Evolutionary conservation across 139 green algal species (phyloP), one percentile per base, ranked within the genome.

Genomic region (Closterium sp.): DNA sequence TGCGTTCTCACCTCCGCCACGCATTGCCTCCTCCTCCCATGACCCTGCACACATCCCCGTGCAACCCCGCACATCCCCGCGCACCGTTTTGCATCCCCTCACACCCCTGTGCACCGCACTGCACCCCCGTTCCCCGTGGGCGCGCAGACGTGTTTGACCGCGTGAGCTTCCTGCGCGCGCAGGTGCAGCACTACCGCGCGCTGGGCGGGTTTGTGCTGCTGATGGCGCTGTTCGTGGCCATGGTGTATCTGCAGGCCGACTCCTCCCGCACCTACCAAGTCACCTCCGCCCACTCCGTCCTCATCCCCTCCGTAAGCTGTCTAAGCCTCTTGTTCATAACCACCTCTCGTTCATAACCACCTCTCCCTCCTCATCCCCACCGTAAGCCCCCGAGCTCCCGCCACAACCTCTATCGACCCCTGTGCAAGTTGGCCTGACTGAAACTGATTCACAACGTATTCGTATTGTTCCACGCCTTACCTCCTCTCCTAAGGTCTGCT

Each of bases 221-320:
- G 62, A 79, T 79, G 62, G 62, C 62, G 62, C 17, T 87, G 11
- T 87, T 87, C 10, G 85, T 87, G 21, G 22, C 85, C 10, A 87
- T 87, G 21, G n/a, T 87, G 85, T 87, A 87, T 31, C 85, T 87
- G 19, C 85, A 87, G 85, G 28, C 28, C n/a, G 85, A 87, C 85
- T 30, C 85, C 85, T 87, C n/a, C n/a, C 85, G 28, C 28, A 87
- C 21, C n/a, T 87, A 34, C 85, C 85, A 87, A 87, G 85, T 87
- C n/a, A 31, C 85, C n/a, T 28, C 85, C n/a, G 85, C 85, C 13
- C 85, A 87, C 85, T 32, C n/a, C n/a, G 85, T 31, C n/a, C 85
- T 87, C 85, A 30, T 7, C 42, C 42, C 42, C 24, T 6, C 79
- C 24, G 79, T 9, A n/a, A n/a, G n/a, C n/a, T n/a, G n/a, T n/a